Conservation (phyloP, 805 yeast genomes). For the Kurtzmaniella cleridarum region DNA sequence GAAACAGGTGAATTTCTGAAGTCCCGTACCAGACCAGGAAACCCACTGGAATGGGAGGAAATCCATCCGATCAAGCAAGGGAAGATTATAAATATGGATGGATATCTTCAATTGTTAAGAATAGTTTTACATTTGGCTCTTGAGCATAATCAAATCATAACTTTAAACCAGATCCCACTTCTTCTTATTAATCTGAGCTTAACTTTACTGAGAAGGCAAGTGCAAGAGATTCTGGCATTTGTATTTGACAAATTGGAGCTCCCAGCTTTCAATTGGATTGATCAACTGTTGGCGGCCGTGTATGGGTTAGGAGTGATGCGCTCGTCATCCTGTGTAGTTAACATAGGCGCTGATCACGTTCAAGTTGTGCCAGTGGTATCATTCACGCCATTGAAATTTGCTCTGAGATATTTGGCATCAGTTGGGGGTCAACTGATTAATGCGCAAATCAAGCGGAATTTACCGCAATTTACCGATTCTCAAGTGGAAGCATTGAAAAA, state of each 20-base stretch:
- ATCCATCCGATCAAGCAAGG: conserved; percentile 65
- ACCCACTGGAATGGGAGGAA: conserved; percentile 26
- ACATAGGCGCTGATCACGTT: conserved; percentile 70
- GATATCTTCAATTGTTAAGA: conserved; percentile 59
- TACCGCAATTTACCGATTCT: conserved; percentile 50
- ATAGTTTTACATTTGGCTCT: conserved; percentile 36
- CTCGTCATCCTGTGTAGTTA: conserved; percentile 68
- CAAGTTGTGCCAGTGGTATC: conserved; percentile 80
- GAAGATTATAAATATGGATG: conserved; percentile 59
- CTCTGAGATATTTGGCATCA: conserved; percentile 38
- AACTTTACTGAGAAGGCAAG: conserved; percentile 60
- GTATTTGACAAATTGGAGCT: conserved; percentile 69
- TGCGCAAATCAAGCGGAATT: conserved; percentile 39
- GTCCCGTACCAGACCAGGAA: not conserved
- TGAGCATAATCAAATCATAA: conserved; percentile 34
- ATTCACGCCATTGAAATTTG: conserved; percentile 55
- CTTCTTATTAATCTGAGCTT: conserved; percentile 57
- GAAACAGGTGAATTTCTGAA: conserved; percentile 25
- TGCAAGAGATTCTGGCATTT: conserved; percentile 69
- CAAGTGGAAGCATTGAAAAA: conserved; percentile 74
- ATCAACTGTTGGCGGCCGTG: conserved; percentile 61
- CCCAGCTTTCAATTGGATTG: conserved; percentile 66
- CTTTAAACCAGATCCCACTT: conserved; percentile 66
- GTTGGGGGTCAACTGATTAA: conserved; percentile 71
- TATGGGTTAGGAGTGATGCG: conserved; percentile 62